Evolutionary conservation across 2,329 filamentous ascomycete genomes (phyloP).

Genomic region (Aureobasidium melanogenum): DNA sequence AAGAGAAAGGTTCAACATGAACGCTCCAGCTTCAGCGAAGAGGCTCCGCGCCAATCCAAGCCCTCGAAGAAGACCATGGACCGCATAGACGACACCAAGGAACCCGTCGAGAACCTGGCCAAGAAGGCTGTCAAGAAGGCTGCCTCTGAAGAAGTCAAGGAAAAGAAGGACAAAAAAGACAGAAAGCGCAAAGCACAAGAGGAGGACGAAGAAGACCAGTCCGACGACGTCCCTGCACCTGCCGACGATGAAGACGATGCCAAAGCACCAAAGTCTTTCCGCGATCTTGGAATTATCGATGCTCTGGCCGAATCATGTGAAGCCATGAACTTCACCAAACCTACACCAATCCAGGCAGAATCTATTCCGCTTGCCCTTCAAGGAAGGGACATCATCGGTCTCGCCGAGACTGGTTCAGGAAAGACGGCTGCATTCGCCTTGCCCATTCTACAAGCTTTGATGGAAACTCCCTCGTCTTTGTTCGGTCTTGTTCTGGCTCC

Average conservation of each 20-base stretch:
- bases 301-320: constrained; percentile 82
- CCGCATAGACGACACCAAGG: constrained; percentile 5
- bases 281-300: constrained; percentile 71
- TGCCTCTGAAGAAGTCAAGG: constrained; percentile 20
- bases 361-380: constrained; percentile 74
- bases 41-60: constrained; percentile 8
- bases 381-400: constrained; percentile 79
- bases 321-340: constrained; percentile 69
- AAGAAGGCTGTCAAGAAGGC: constrained; percentile 15
- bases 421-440: constrained; percentile 94
- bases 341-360: constrained; percentile 82
- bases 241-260: constrained; percentile 18
- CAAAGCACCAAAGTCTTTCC: constrained; percentile 50
- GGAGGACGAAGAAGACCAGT: constrained; percentile 15
- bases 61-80: constrained; percentile 12
- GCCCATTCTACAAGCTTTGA: constrained; percentile 81
- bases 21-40: constrained; percentile 8
- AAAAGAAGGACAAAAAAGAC: constrained; percentile 16
- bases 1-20: constrained; percentile 32
- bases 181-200: constrained; percentile 9
- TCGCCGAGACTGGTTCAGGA: constrained; percentile 91
- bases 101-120: background rate
- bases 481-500: constrained; percentile 89
- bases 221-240: constrained; percentile 14
- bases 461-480: constrained; percentile 76